Evolutionary conservation across 352 stramenopile genomes (phyloP).

Genomic region (Phytophthora ohioensis): DNA sequence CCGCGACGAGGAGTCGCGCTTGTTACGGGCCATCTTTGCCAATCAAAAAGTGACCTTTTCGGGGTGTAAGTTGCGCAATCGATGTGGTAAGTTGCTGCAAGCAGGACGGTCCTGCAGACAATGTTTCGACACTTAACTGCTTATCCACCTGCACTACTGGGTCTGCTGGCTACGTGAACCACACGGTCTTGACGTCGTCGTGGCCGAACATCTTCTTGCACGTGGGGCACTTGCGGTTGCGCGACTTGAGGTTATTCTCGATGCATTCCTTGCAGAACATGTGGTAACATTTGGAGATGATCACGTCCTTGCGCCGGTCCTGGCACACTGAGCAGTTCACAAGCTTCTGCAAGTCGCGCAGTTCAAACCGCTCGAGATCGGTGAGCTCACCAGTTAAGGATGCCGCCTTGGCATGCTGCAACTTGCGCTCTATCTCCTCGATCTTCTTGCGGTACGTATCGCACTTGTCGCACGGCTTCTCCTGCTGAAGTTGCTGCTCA

Average conservation of each 20-base stretch:
- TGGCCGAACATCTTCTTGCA: constrained; percentile 94
- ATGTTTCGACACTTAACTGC: constrained; percentile 24
- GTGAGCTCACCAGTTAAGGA: constrained; percentile 53
- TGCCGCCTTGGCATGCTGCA: constrained; percentile 48
- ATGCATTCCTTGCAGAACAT: constrained; percentile 92
- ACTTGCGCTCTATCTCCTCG: constrained; percentile 54
- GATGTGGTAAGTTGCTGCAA: constrained; percentile 19
- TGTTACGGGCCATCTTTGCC: constrained; percentile 46
- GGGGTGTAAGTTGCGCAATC: constrained; percentile 7
- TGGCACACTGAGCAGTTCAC: constrained; percentile 89
- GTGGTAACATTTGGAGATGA: constrained; percentile 90
- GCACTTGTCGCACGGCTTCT: constrained; percentile 74
- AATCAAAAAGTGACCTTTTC: constrained; percentile 31
- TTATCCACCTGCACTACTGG: constrained; percentile 5
- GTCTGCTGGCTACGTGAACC: constrained; percentile 69
- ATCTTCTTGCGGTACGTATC: constrained; percentile 61
- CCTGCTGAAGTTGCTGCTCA: constrained; percentile 60
- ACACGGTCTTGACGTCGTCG: constrained; percentile 88
- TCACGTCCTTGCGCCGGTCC: constrained; percentile 86
- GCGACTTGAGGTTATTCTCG: constrained; percentile 88
- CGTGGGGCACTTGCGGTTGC: constrained; percentile 90
- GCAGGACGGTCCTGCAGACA: neutral
- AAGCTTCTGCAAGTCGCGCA: constrained; percentile 84
- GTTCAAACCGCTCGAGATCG: constrained; percentile 82
- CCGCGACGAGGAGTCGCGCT: constrained; percentile 43